Percentiles rank a stretch among this genome's conserved stretches.
Evolutionary conservation across 495 filamentous ascomycete genomes (phyloP).

Genomic region (Aspergillus steynii): DNA sequence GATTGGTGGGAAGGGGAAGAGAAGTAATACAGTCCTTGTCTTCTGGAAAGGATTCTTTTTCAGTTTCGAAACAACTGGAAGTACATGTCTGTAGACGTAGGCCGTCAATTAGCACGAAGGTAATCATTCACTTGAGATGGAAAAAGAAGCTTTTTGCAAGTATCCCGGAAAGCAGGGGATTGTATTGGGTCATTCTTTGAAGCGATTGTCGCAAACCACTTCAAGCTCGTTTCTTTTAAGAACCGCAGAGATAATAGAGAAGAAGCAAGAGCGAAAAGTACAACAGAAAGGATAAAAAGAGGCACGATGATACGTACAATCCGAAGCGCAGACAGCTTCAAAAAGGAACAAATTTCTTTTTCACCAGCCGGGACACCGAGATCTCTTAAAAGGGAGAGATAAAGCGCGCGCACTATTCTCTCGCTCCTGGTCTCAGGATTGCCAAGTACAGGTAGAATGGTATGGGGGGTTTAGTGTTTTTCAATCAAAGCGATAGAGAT

Average conservation of each 20-base stretch:
- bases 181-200: slow-evolving; percentile 7
- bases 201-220: slow-evolving; percentile 5
- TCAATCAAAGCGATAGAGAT: slow-evolving; percentile 11
- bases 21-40: slow-evolving; percentile 34
- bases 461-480: slow-evolving; percentile 15
- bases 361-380: slow-evolving; percentile 20
- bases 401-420: slow-evolving; percentile 15
- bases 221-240: slow-evolving; percentile 5
- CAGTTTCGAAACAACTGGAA: slow-evolving; percentile 36
- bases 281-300: slow-evolving; percentile 25
- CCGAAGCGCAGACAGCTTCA: slow-evolving; percentile 33
- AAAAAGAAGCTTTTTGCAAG: slow-evolving; percentile 7
- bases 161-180: slow-evolving; percentile 1
- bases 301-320: slow-evolving; percentile 50
- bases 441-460: slow-evolving; percentile 40
- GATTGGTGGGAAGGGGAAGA: slow-evolving; percentile 25
- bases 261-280: slow-evolving; percentile 15
- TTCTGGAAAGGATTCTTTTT: slow-evolving; percentile 21
- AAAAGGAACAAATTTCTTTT: slow-evolving; percentile 27
- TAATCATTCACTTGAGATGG: slow-evolving; percentile 17
- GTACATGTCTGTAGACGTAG: slow-evolving; percentile 48
- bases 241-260: slow-evolving; percentile 16
- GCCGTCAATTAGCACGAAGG: slow-evolving; percentile 42
- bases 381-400: slow-evolving; percentile 18
- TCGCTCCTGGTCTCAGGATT: slow-evolving; percentile 20